These are phyloP conservation scores for Wickerhamomyces bisporus DNA, from an alignment of 805 yeast species.

Conservation along the genomic window DNA sequence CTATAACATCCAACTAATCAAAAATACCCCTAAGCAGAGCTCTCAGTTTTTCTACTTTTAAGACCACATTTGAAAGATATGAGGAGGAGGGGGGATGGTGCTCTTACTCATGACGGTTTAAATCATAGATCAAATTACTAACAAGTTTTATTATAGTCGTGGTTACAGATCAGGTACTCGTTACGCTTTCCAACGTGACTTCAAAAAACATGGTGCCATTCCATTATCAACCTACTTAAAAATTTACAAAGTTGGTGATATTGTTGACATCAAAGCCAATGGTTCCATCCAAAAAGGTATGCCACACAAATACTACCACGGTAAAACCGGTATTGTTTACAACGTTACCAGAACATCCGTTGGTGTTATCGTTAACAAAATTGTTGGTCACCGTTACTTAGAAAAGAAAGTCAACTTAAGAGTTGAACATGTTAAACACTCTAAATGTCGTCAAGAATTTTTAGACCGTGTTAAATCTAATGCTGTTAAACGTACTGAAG, in stretches of 20 bases:
- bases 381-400: conserved; percentile 97
- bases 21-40: no score
- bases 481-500: conserved; percentile 90
- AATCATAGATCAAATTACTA: conserved; percentile 4
- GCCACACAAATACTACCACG: conserved; percentile 99
- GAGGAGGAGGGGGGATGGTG: no score
- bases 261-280: conserved; percentile 98
- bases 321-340: conserved; percentile 99
- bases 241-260: conserved; percentile 98
- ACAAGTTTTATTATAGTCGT: conserved; percentile 46
- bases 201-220: conserved; percentile 90
- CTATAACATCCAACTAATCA: no score
- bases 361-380: conserved; percentile 97
- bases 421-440: conserved; percentile 98
- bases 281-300: conserved; percentile 99
- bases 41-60: no score
- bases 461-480: conserved; percentile 96
- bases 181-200: conserved; percentile 99
- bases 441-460: conserved; percentile 99
- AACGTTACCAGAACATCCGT: conserved; percentile 98
- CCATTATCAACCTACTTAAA: conserved; percentile 95
- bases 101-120: neutral
- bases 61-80: no score
- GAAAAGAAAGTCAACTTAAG: conserved; percentile 99
- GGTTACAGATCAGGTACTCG: conserved; percentile 99